Evolutionary conservation across 108 stramenopile species (phyloP), one percentile per base, ranked within the genome.

Genomic region (Cyclostephanos tholiformis): DNA sequence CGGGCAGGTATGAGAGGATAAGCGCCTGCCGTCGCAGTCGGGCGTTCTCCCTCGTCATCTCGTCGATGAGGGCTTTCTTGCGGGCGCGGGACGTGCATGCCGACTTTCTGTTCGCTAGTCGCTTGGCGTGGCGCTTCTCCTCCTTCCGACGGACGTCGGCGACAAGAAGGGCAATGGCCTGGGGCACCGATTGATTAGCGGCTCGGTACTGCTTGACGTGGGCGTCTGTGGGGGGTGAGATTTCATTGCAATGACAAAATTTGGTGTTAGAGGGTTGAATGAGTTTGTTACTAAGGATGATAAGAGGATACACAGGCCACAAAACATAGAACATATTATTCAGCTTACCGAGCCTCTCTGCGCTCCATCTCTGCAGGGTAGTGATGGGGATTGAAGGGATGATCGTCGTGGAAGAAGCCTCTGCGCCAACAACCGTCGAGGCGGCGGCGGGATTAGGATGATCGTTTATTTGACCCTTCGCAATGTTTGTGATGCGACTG

Each of bases 41-140:
- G 14, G 88, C 87, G 77, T 95, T 95, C 6, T 82, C 84, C 39
- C 71, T 68, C 19, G 91, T 86, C 89, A 97, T 95, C 67, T 92
- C 92, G 76, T 94, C 91, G 16, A 95, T 89, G 26, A 89, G 73
- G 20, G 91, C 90, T 84, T 95, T 97, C 72, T 97, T 97, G 12
- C 96, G 84, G 9, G 90, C 93, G 44, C 96, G 83, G 43, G 94
- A 95, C 6, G 95, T 91, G 72, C 81, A 85, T 8, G 96, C 96
- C n/a, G 93, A 93, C 64, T 86, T 95, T 57, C 96, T 76, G 52
- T 97, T 97, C 20, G 96, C 94, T 1, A 91, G 76, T 17, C 94
- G 84, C 74, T 97, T 97, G 48, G 88, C 91, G 46, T 71, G 78
- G 41, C 84, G 84, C 81, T 91, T 93, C 73, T 92, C 87, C 63